Evolutionary conservation across 306 rosid species (phyloP), one percentile per base, ranked within the genome.

Genomic region (Betula pendula): DNA sequence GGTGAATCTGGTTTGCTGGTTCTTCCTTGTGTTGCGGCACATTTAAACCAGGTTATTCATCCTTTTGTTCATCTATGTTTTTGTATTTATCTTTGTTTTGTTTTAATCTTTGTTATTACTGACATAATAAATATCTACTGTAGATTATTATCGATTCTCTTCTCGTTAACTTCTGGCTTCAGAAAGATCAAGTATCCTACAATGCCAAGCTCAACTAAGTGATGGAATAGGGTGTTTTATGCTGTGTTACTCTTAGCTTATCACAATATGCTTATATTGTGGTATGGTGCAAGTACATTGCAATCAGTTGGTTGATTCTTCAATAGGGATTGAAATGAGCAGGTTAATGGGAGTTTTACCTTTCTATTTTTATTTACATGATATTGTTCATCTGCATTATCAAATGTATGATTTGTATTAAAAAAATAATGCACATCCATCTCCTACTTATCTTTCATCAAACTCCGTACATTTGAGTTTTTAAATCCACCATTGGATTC

Each of bases 1-100:
- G 98, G 97, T 68, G 92, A 92, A 83, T 84, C 98, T 0, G 97
- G 97, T 51, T 81, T 95, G 83, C 89, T 92, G 76, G 84, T 95
- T 87, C 97, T 95, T 85, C 98, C 98, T 51, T 95, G 98, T 70
- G 88, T 95, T 79, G 96, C 95, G 19, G 94, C 98, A 68, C 98
- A 95, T 87, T 77, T 95, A 84, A 88, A 78, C 83, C 98, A 92
- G 98, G 98, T 92, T 69, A 77, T 76, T 78, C 52, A 20, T 51
- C 19, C 33, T 40, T 27, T 25, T 29, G 15, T 38, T n/a, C 49
- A 0, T 66, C 14, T 19, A 29, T 11, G 19, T 40, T 65, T 38
- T 65, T 65, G 25, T 16, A 8, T 3, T 9, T 35, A 11, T 7
- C 31, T 59, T 47, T 15, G 40, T 68, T 48, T 48, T 58, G 19